Conservation (phyloP, 2,329 filamentous ascomycete genomes). For the Colletotrichum australisinense region DNA sequence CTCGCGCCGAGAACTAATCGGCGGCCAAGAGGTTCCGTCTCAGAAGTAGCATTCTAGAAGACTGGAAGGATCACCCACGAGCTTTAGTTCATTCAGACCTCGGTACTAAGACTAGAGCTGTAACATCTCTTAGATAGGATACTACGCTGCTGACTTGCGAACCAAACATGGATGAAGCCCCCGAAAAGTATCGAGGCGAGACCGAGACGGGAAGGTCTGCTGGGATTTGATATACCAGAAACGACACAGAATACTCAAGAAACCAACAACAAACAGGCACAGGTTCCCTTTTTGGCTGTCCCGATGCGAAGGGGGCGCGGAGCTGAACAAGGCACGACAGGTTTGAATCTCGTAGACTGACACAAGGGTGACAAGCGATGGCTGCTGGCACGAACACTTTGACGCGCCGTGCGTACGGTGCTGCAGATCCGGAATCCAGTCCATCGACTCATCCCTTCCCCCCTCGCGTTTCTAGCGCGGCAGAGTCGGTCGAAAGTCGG, state of each 20-base stretch:
- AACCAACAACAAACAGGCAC: not conserved
- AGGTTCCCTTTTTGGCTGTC: constrained; percentile 16
- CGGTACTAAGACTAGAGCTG: not conserved
- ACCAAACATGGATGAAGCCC: not conserved
- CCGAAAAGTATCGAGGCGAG: not conserved
- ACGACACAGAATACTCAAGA: not conserved
- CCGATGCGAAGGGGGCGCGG: constrained; percentile 19
- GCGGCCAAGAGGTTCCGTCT: not conserved
- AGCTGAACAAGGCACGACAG: not conserved
- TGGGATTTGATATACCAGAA: constrained; percentile 15
- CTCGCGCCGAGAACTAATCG: not conserved
- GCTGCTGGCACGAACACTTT: constrained; percentile 20
- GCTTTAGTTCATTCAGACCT: not conserved
- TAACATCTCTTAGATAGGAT: not conserved
- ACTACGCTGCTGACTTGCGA: not conserved
- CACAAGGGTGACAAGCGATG: constrained; percentile 11
- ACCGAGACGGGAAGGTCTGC: not conserved
- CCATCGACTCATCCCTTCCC: not conserved
- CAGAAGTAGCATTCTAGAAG: not conserved
- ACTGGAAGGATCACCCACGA: not conserved
- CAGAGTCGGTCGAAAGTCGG: constrained; percentile 22
- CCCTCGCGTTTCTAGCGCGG: constrained; percentile 22
- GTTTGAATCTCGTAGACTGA: not conserved
- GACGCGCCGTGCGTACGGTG: constrained; percentile 26
- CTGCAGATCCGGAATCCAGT: not conserved